These are phyloP conservation scores for Rhynchosporium graminicola DNA, from an alignment of 2,329 filamentous ascomycete species.

Conservation along the genomic window DNA sequence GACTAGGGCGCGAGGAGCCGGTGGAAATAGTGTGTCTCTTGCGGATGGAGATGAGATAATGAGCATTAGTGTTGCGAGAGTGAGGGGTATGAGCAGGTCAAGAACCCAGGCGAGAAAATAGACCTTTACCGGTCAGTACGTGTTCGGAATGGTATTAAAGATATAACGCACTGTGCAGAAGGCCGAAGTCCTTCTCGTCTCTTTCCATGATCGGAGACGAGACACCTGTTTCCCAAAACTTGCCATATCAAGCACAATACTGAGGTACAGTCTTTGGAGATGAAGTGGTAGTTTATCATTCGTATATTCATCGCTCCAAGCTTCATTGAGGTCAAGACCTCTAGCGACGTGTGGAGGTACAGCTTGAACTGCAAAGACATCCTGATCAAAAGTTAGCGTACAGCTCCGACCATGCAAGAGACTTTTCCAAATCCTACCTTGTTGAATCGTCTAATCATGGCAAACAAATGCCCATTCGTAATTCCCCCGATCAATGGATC, in stretches of 20 bases:
- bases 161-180: slow-evolving; percentile 21
- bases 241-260: slow-evolving; percentile 21
- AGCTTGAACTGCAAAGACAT: slow-evolving; percentile 24
- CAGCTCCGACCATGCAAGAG: background rate
- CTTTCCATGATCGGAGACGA: slow-evolving; percentile 30
- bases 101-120: slow-evolving; percentile 29
- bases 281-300: slow-evolving; percentile 28
- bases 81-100: slow-evolving; percentile 27
- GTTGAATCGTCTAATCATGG: slow-evolving; percentile 31
- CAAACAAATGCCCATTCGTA: slow-evolving; percentile 12
- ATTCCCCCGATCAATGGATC: slow-evolving; percentile 13
- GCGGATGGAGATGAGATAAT: slow-evolving; percentile 21
- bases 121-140: background rate
- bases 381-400: slow-evolving; percentile 21
- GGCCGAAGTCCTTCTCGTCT: slow-evolving; percentile 26
- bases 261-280: slow-evolving; percentile 28
- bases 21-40: slow-evolving; percentile 25
- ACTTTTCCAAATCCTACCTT: slow-evolving; percentile 20
- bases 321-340: slow-evolving; percentile 29
- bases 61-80: slow-evolving; percentile 25
- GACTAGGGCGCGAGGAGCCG: slow-evolving; percentile 28
- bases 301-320: slow-evolving; percentile 26
- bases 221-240: slow-evolving; percentile 29
- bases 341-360: slow-evolving; percentile 9
- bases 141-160: background rate